phyloP scores from a whole-genome alignment of 139 green algal species.

The Asterochloris erici region DNA sequence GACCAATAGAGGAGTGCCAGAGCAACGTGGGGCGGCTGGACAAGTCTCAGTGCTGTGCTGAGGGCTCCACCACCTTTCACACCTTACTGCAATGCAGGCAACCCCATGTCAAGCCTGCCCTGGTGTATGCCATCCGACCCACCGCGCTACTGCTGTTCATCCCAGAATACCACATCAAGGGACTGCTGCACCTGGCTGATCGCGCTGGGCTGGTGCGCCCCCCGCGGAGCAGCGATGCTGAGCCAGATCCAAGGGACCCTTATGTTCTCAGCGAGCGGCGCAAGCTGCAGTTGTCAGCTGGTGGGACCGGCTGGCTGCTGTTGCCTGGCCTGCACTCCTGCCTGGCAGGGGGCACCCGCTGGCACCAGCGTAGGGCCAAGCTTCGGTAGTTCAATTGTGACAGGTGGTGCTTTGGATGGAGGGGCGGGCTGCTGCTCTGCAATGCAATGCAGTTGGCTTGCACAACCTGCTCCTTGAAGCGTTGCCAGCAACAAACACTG shows the following conservation, averaged over 20 bases:
- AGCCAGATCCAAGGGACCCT: conserved; percentile 22
- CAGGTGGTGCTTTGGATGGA: neutral
- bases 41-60: too few species aligned
- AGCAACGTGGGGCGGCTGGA: too few species aligned
- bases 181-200: conserved; percentile 38
- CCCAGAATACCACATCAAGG: conserved; percentile 50
- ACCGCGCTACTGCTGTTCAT: conserved; percentile 53
- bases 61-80: too few species aligned
- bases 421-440: neutral
- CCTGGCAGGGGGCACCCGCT: neutral
- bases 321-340: too few species aligned
- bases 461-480: neutral
- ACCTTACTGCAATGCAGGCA: conserved; percentile 8
- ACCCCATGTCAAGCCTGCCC: conserved; percentile 52
- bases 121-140: conserved; percentile 34
- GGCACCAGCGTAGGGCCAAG: neutral
- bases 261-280: conserved; percentile 27
- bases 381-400: neutral
- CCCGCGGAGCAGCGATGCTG: conserved; percentile 15
- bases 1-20: too few species aligned
- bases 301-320: neutral
- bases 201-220: conserved; percentile 26
- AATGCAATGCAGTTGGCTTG: neutral
- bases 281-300: neutral
- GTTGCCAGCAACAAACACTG: neutral